Percentiles rank a stretch among this genome's conserved stretches.
These are phyloP conservation scores for Piloderma croceum DNA, from an alignment of 768 basidiomycete species.

Conservation along the genomic window DNA sequence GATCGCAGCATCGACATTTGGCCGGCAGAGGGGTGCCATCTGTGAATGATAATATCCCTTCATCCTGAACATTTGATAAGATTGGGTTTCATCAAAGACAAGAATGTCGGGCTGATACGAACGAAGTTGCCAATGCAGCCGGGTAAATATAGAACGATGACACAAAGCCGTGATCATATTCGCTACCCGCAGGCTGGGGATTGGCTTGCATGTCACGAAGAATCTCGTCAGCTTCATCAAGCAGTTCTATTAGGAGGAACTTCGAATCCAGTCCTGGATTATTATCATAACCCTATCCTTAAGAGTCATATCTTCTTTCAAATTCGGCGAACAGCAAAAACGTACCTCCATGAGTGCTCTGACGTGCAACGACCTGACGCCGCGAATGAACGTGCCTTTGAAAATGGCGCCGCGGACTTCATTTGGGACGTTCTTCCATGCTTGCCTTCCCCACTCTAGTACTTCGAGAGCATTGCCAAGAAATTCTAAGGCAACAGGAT, in stretches of 20 bases:
- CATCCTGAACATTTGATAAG: slow-evolving; percentile 14
- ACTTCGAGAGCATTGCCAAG: slow-evolving; percentile 33
- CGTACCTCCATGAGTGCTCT: slow-evolving; percentile 30
- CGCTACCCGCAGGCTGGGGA: slow-evolving; percentile 8
- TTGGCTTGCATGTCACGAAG: slow-evolving; percentile 26
- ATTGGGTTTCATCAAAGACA: too few relatives aligned
- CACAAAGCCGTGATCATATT: slow-evolving; percentile 22
- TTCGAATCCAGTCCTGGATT: too few relatives aligned
- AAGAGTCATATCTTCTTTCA: not conserved
- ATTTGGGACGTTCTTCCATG: slow-evolving; percentile 34
- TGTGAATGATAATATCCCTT: slow-evolving; percentile 27
- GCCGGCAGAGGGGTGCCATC: slow-evolving; percentile 10
- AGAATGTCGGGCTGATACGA: slow-evolving; percentile 12
- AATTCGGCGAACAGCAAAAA: not conserved
- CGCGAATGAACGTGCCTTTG: slow-evolving; percentile 35
- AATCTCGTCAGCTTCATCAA: slow-evolving; percentile 26
- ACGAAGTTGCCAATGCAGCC: slow-evolving; percentile 33
- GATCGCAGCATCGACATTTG: slow-evolving; percentile 8
- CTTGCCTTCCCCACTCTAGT: slow-evolving; percentile 36
- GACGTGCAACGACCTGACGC: slow-evolving; percentile 32
- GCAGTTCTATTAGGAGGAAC: slow-evolving; percentile 24
- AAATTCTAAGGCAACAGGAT: slow-evolving; percentile 26
- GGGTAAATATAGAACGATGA: slow-evolving; percentile 35
- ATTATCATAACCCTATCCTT: too few relatives aligned
- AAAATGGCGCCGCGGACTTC: slow-evolving; percentile 40